Conservation (phyloP, 805 yeast species). For the Torulaspora franciscae region DNA sequence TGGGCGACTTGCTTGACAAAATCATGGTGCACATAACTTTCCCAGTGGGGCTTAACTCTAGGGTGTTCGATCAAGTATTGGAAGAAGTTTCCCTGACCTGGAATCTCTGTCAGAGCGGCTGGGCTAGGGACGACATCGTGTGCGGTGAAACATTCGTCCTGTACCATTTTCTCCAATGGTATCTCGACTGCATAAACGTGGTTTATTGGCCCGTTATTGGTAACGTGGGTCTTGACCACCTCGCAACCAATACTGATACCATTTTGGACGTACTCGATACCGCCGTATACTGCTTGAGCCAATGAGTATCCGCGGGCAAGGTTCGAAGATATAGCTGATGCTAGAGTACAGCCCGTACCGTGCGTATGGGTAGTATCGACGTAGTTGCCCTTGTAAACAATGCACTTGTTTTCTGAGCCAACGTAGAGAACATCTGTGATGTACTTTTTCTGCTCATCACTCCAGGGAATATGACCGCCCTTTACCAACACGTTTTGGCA, state of each 20-base stretch:
- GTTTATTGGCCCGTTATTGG: conserved; percentile 71
- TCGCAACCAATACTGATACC: conserved; percentile 49
- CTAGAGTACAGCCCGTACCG: conserved; percentile 88
- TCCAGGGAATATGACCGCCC: conserved; percentile 72
- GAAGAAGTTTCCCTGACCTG: conserved; percentile 34
- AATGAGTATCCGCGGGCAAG: conserved; percentile 53
- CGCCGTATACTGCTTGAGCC: conserved; percentile 46
- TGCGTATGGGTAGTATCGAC: conserved; percentile 56
- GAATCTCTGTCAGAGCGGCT: neutral
- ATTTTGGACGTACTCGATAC: conserved; percentile 61
- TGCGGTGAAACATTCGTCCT: conserved; percentile 32
- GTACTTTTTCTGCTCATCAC: conserved; percentile 25
- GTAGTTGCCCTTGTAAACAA: conserved; percentile 45
- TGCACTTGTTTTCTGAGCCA: conserved; percentile 34
- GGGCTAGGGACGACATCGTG: conserved; percentile 17
- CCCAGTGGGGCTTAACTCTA: conserved; percentile 51
- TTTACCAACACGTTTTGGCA: conserved; percentile 60
- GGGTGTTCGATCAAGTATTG: conserved; percentile 55
- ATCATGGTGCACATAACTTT: conserved; percentile 52
- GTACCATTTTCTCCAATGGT: conserved; percentile 36
- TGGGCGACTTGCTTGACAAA: conserved; percentile 53
- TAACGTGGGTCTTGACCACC: conserved; percentile 34
- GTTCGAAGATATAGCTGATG: conserved; percentile 74
- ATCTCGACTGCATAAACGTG: conserved; percentile 46
- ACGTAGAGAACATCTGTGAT: conserved; percentile 54